Base-by-base conservation (phyloP, 2,329 filamentous ascomycete genomes). In the Fusarium sp. region DNA sequence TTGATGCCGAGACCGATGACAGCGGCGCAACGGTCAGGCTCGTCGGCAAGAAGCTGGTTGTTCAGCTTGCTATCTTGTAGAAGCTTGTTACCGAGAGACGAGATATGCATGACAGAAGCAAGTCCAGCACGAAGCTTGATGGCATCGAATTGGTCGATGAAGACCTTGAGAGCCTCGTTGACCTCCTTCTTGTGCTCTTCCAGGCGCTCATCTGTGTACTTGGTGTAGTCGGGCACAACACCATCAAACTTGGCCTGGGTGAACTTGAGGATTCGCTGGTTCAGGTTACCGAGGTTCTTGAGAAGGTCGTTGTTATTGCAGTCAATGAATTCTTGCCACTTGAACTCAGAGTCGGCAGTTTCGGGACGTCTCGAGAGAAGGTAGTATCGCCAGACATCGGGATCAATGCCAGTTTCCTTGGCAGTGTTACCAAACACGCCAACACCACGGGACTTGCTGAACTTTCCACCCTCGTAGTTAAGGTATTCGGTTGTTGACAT, bases 311-410 rank as follows among this genome's bases (percentile, higher is more conserved):
- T 94, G 83, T 97, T 97, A 84, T 97, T 97, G 71, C 87, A 85
- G 35, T 89, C 86, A 65, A 96, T 91, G 80, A 97, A 96, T 45
- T 90, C 86, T 59, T 84, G 87, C 94, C 94, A 97, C 77, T 95
- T 91, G 78, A 97, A 97, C 75, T 97, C 92, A 0, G 93, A 91
- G 76, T 97, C 94, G 51, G 91, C 88, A 13, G 90, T 91, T 79
- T 97, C 94, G 0, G 94, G 94, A 57, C 94, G 88, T 77, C 92
- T 90, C 44, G 93, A 91, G 37, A 97, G 85, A 22, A 97, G 87
- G 81, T 96, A 97, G 80, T 95, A 97, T 70, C 94, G 86, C 93
- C 94, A 97, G n/a, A 97, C 92, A 66, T 95, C 92, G 0, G 93
- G 84, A 17, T 91, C 87, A 19, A 97, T 87, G 20, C 93, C 94